Percentiles rank a stretch among this genome's conserved stretches.
Conservation (phyloP, 1,284 basidiomycete species). For the Heterobasidion parviporum region DNA sequence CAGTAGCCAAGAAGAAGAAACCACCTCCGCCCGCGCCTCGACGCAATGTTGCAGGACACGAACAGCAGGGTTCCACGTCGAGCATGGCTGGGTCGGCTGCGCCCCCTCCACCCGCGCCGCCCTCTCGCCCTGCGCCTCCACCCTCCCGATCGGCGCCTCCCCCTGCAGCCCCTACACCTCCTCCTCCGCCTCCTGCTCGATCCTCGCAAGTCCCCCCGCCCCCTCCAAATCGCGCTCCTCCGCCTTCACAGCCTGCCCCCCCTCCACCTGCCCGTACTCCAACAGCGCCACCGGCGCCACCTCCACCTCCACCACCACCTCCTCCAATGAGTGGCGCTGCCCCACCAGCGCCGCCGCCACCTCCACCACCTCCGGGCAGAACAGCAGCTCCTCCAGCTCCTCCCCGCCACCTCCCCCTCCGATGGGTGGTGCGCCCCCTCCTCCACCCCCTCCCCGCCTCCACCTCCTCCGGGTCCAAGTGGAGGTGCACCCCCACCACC, state of each 20-base stretch:
- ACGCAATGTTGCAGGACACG: conserved; percentile 18
- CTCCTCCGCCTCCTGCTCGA: conserved; percentile 19
- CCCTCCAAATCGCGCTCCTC: not conserved
- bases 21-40: conserved; percentile 51
- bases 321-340: conserved; percentile 23
- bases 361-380: conserved; percentile 17
- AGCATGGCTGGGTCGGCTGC: conserved; percentile 13
- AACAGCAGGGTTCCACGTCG: conserved; percentile 20
- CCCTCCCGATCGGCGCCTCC: conserved; percentile 12
- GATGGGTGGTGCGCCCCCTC: conserved; percentile 21
- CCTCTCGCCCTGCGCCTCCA: conserved; percentile 13
- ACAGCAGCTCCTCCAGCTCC: conserved; percentile 20
- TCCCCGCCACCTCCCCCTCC: conserved; percentile 26
- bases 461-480: conserved; percentile 21
- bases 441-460: conserved; percentile 25
- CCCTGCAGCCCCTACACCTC: conserved; percentile 16
- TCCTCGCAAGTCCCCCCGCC: not conserved
- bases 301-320: conserved; percentile 27
- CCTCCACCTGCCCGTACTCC: conserved; percentile 25
- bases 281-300: conserved; percentile 26
- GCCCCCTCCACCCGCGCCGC: conserved; percentile 19
- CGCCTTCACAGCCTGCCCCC: conserved; percentile 15
- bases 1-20: conserved; percentile 35
- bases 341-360: conserved; percentile 23
- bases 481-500: conserved; percentile 26